Percentiles rank a stretch among this genome's conserved stretches.
phyloP scores from a whole-genome alignment of 768 basidiomycete genomes.

The Hygrophorus pudorinus region DNA sequence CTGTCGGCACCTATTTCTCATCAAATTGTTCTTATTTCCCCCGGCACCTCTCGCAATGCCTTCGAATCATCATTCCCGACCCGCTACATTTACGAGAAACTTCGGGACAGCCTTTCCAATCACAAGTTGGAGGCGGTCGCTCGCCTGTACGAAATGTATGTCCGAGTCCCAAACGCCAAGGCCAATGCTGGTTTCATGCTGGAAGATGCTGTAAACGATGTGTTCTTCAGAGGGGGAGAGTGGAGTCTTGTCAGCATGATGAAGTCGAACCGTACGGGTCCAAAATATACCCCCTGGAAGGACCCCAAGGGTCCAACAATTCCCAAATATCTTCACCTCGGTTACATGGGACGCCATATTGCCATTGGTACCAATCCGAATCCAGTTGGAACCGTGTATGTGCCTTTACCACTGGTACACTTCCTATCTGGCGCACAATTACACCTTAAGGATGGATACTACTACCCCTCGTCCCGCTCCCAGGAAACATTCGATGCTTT shows the following conservation, averaged over 20 bases:
- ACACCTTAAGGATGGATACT: conserved; percentile 11
- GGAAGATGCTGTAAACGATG: conserved; percentile 11
- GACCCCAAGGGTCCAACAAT: conserved; percentile 7
- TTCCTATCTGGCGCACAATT: conserved; percentile 7
- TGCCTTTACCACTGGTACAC: too few relatives aligned
- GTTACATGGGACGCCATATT: too few relatives aligned
- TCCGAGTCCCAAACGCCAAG: conserved; percentile 7
- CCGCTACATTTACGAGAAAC: conserved; percentile 10
- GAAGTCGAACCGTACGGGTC: conserved; percentile 4
- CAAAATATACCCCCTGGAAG: conserved; percentile 8
- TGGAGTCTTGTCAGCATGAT: conserved; percentile 9
- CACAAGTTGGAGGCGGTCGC: conserved; percentile 10
- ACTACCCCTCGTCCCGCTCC: conserved; percentile 6
- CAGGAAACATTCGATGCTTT: conserved; percentile 12
- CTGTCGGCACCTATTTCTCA: background rate
- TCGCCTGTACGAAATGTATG: conserved; percentile 9
- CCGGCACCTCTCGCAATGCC: background rate
- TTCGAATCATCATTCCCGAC: conserved; percentile 6
- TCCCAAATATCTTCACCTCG: conserved; percentile 7
- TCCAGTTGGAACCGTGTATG: too few relatives aligned
- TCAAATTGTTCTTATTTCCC: background rate
- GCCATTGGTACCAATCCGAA: too few relatives aligned
- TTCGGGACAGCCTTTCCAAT: conserved; percentile 10
- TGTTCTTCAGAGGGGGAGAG: conserved; percentile 11
- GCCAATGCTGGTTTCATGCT: conserved; percentile 9